These are phyloP conservation scores for Chytridium lagenaria DNA, from an alignment of 371 early-diverging fungal species.

Conservation along the genomic window DNA sequence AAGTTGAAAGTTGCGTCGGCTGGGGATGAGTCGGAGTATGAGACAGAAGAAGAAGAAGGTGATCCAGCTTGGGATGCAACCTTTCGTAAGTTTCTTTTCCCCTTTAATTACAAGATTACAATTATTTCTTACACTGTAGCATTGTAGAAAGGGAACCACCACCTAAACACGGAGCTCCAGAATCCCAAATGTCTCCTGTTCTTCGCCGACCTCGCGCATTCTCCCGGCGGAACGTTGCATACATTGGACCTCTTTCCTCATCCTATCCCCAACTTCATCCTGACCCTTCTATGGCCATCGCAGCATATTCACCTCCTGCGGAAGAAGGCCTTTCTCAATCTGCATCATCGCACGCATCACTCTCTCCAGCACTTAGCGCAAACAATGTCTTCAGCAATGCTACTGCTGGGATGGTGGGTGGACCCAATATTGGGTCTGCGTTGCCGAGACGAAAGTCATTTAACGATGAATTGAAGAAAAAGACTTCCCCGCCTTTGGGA, in stretches of 20 bases:
- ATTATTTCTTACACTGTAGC: too few relatives aligned
- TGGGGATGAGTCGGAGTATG: constrained; percentile 28
- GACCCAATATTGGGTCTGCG: neutral
- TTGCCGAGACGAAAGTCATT: constrained; percentile 11
- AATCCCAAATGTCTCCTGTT: constrained; percentile 2
- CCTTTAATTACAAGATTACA: too few relatives aligned
- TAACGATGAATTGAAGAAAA: constrained; percentile 1
- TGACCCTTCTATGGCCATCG: neutral
- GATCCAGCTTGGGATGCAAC: neutral
- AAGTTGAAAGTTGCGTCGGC: neutral
- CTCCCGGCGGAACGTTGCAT: neutral
- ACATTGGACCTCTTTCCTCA: neutral
- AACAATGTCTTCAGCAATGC: too few relatives aligned
- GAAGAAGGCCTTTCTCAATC: neutral
- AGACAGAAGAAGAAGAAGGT: constrained; percentile 34
- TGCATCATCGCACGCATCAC: neutral
- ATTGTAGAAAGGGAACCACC: neutral
- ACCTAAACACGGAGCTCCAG: neutral
- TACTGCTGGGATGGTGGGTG: too few relatives aligned
- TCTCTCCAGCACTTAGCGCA: too few relatives aligned
- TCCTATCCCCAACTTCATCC: neutral
- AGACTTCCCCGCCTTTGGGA: neutral
- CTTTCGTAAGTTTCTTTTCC: constrained; percentile 13
- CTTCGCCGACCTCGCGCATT: constrained; percentile 2
- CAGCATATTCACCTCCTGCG: neutral